phyloP scores from a whole-genome alignment of 108 stramenopile species.

The Nannochloropsis salina region DNA sequence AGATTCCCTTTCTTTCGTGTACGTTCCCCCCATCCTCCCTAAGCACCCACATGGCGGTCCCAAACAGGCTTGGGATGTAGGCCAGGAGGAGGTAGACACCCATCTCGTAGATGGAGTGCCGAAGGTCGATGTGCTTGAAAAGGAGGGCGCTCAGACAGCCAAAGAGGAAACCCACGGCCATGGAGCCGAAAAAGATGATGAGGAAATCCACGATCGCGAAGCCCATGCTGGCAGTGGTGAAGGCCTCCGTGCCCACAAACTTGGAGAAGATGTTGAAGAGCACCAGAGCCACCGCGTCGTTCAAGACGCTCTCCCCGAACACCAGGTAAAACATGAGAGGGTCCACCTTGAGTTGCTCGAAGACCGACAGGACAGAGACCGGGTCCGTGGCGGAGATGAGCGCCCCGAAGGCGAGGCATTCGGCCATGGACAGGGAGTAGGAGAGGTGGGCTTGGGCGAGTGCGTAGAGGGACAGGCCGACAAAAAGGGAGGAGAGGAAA shows the following conservation, averaged over 20 bases:
- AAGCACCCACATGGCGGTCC: conserved; percentile 44
- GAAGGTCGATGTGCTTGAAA: conserved; percentile 61
- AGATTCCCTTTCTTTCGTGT: too few relatives aligned
- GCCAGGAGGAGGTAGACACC: conserved; percentile 59
- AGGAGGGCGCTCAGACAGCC: conserved; percentile 58
- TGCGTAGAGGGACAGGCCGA: conserved; percentile 57
- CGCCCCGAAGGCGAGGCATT: conserved; percentile 67
- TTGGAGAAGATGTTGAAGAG: conserved; percentile 62
- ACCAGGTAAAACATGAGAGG: conserved; percentile 72
- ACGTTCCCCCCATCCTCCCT: too few relatives aligned
- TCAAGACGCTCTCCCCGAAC: conserved; percentile 88
- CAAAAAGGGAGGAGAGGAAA: conserved; percentile 54
- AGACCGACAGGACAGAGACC: conserved; percentile 71
- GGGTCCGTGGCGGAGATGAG: conserved; percentile 74
- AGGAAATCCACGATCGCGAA: conserved; percentile 61
- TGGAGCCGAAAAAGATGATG: conserved; percentile 64
- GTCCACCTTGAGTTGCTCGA: conserved; percentile 67
- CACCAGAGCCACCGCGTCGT: conserved; percentile 85
- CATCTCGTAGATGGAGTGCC: conserved; percentile 57
- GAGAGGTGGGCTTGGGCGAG: conserved; percentile 29
- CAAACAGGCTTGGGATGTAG: conserved; percentile 68
- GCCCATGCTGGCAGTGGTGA: conserved; percentile 51
- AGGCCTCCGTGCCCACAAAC: conserved; percentile 55
- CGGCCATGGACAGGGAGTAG: conserved; percentile 53
- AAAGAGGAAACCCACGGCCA: conserved; percentile 56